phyloP scores from a whole-genome alignment of 129 eudicot genomes.

The Glebionis coronaria region DNA sequence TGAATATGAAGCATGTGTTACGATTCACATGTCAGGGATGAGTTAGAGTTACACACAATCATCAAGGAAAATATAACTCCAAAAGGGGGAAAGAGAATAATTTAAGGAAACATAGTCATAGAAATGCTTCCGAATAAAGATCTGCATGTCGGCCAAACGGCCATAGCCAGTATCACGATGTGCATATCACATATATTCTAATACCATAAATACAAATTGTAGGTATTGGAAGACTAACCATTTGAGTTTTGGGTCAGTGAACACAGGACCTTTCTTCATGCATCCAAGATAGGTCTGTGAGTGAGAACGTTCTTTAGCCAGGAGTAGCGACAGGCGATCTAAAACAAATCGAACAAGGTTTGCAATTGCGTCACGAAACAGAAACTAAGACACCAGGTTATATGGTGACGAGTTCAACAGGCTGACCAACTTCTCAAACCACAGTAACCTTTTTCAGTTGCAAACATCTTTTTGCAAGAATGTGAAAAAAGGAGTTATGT shows the following conservation, averaged over 20 bases:
- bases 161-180: not conserved
- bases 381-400: slow-evolving; percentile 2
- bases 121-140: too few relatives aligned
- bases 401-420: not conserved
- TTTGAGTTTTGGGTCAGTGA: slow-evolving; percentile 63
- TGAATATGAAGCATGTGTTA: too few relatives aligned
- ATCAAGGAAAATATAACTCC: too few relatives aligned
- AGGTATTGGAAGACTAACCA: slow-evolving; percentile 39
- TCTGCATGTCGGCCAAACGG: not conserved
- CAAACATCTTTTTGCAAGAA: slow-evolving; percentile 5
- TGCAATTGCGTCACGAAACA: slow-evolving; percentile 6
- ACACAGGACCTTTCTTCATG: slow-evolving; percentile 78
- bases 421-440: slow-evolving; percentile 6
- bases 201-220: not conserved
- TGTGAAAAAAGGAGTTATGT: not conserved
- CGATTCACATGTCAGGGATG: too few relatives aligned
- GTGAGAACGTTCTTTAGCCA: slow-evolving; percentile 66
- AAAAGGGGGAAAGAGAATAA: too few relatives aligned
- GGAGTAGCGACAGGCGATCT: slow-evolving; percentile 65
- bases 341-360: slow-evolving; percentile 8
- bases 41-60: too few relatives aligned
- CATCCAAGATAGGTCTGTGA: slow-evolving; percentile 66
- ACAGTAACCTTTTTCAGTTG: slow-evolving; percentile 2
- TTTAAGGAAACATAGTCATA: too few relatives aligned
- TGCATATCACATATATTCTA: slow-evolving; percentile 5